Conservation (phyloP, 257 asterid genomes). For the Nicotiana benthamiana region DNA sequence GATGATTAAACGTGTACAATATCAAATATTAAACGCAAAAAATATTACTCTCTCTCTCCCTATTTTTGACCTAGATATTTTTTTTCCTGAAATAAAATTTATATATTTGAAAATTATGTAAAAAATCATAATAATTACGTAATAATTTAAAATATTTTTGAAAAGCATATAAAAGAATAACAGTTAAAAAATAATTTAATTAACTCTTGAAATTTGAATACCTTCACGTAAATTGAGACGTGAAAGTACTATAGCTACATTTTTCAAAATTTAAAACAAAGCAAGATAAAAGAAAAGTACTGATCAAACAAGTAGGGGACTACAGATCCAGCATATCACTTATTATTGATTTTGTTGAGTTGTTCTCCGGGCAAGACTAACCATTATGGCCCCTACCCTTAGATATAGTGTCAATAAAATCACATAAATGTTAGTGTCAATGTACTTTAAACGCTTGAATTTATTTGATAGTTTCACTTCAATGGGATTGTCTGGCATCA, state of each 20-base stretch:
- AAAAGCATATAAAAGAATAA: too few species aligned
- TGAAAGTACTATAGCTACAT: too few species aligned
- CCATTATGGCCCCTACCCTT: constrained; percentile 6
- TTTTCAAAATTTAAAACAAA: too few species aligned
- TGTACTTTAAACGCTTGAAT: neutral
- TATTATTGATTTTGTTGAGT: neutral
- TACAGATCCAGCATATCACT: neutral
- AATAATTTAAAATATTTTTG: too few species aligned
- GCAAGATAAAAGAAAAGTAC: neutral
- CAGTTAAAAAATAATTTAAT: too few species aligned
- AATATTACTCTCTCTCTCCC: too few species aligned
- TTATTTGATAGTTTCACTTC: neutral
- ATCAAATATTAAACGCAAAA: neutral
- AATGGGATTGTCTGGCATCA: neutral
- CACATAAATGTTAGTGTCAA: constrained; percentile 16
- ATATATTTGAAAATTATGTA: too few species aligned
- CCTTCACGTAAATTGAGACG: too few species aligned
- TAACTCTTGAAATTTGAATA: too few species aligned
- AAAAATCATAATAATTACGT: too few species aligned
- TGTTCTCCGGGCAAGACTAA: neutral
- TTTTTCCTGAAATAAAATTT: too few species aligned
- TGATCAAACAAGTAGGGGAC: neutral
- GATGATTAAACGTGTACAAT: neutral
- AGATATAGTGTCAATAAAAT: constrained; percentile 5
- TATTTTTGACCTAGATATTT: too few species aligned